phyloP scores from a whole-genome alignment of 805 yeast species.

The Starmerella bombi region DNA sequence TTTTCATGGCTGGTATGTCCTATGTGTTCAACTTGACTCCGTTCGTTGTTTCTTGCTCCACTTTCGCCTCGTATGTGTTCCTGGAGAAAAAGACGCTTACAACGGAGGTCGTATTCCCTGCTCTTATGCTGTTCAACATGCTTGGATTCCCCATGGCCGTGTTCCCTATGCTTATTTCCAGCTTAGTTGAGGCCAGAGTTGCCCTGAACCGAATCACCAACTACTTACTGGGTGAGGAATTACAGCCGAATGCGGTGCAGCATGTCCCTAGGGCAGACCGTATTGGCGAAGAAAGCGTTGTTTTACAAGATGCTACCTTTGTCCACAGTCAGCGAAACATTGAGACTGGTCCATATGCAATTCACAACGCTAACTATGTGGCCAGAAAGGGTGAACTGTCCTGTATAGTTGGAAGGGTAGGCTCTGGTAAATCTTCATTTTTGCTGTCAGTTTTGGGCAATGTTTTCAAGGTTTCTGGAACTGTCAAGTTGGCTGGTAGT shows the following conservation, averaged over 20 bases:
- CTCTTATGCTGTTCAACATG: slow-evolving; percentile 51
- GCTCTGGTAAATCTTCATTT: slow-evolving; percentile 76
- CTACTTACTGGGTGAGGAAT: slow-evolving; percentile 57
- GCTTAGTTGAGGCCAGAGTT: slow-evolving; percentile 70
- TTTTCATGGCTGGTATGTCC: slow-evolving; percentile 72
- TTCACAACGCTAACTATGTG: slow-evolving; percentile 50
- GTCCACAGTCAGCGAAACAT: slow-evolving; percentile 44
- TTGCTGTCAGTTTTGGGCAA: slow-evolving; percentile 76
- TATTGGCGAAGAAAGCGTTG: slow-evolving; percentile 47
- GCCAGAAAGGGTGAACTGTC: slow-evolving; percentile 70
- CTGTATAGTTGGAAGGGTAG: slow-evolving; percentile 85
- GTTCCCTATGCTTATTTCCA: slow-evolving; percentile 78
- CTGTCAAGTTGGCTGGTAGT: slow-evolving; percentile 57
- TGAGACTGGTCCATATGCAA: slow-evolving; percentile 42
- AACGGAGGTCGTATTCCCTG: slow-evolving; percentile 73
- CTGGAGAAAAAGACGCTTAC: slow-evolving; percentile 54
- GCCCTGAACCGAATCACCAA: slow-evolving; percentile 45
- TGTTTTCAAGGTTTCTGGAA: slow-evolving; percentile 60
- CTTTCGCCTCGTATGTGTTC: slow-evolving; percentile 69
- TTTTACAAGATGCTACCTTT: slow-evolving; percentile 29
- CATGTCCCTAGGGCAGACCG: slow-evolving; percentile 47
- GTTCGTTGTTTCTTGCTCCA: slow-evolving; percentile 72
- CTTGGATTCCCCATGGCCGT: slow-evolving; percentile 84
- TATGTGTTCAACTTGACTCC: slow-evolving; percentile 86
- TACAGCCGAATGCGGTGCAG: slow-evolving; percentile 66